These are phyloP conservation scores for Yamadazyma conglobata DNA, from an alignment of 1,139 yeast genomes.

Conservation along the genomic window DNA sequence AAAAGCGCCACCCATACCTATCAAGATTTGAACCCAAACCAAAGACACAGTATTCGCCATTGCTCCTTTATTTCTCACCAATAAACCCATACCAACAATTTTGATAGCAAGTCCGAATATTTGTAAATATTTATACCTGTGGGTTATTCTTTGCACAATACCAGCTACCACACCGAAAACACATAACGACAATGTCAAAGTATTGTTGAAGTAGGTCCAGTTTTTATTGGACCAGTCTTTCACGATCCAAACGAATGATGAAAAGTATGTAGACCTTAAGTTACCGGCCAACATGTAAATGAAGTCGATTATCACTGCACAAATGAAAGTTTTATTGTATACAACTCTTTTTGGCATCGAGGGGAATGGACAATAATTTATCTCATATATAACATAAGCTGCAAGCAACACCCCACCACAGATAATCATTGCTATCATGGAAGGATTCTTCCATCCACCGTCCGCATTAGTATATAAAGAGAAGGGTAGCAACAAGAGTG, in stretches of 20 bases:
- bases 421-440: conserved; percentile 34
- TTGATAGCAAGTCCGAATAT: conserved; percentile 23
- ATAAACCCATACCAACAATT: conserved; percentile 25
- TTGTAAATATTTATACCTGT: conserved; percentile 28
- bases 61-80: conserved; percentile 16
- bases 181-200: conserved; percentile 28
- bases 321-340: conserved; percentile 27
- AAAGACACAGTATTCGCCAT: conserved; percentile 19
- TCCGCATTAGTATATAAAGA: conserved; percentile 24
- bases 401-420: conserved; percentile 29
- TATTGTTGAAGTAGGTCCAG: conserved; percentile 32
- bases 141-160: conserved; percentile 21
- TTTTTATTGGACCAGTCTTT: conserved; percentile 22
- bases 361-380: conserved; percentile 26
- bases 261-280: conserved; percentile 14
- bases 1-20: conserved; percentile 30
- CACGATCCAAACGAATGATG: conserved; percentile 17
- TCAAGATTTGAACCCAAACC: conserved; percentile 20
- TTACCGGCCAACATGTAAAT: conserved; percentile 17
- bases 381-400: conserved; percentile 22
- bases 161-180: conserved; percentile 32
- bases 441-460: conserved; percentile 29
- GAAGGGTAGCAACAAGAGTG: conserved; percentile 30
- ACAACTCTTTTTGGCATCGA: conserved; percentile 29
- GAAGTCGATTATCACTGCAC: conserved; percentile 18